These are phyloP conservation scores for Tuber microsphaerosporum DNA, from an alignment of 495 filamentous ascomycete species.

Conservation along the genomic window DNA sequence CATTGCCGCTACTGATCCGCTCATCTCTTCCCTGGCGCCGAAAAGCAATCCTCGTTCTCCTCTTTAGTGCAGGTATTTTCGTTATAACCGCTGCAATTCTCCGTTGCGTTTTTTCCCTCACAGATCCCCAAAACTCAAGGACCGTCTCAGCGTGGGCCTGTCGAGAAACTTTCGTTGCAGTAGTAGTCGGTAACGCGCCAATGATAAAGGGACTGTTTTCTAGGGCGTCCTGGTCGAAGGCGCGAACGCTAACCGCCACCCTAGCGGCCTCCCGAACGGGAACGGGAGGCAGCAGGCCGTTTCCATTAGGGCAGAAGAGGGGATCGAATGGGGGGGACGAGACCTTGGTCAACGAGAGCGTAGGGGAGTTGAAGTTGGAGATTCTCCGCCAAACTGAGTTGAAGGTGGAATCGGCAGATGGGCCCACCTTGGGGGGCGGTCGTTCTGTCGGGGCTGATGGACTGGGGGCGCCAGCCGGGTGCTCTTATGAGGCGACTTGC, in stretches of 20 bases:
- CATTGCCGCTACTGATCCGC: conserved; percentile 50
- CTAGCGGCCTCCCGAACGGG: not conserved
- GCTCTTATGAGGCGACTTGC: not conserved
- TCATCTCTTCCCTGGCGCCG: conserved; percentile 49
- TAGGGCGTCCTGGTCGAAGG: not conserved
- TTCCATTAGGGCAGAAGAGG: not conserved
- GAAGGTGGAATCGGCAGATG: not conserved
- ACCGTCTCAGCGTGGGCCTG: conserved; percentile 56
- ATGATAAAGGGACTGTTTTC: conserved; percentile 53
- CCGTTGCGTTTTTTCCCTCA: conserved; percentile 54
- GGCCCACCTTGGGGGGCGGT: not conserved
- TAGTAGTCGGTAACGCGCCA: conserved; percentile 55
- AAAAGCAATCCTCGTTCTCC: conserved; percentile 51
- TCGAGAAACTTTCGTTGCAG: conserved; percentile 58
- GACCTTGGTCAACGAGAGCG: not conserved
- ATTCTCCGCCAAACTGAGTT: not conserved
- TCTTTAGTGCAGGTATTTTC: conserved; percentile 56
- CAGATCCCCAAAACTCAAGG: conserved; percentile 27
- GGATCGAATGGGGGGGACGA: not conserved
- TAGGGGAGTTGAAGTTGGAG: not conserved
- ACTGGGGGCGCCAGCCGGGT: not conserved
- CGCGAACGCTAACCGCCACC: not conserved
- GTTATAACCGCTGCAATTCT: conserved; percentile 56
- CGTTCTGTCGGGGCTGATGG: not conserved
- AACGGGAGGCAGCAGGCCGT: not conserved